phyloP scores from a whole-genome alignment of 1,284 basidiomycete genomes.

The Microbotryum saponariae region DNA sequence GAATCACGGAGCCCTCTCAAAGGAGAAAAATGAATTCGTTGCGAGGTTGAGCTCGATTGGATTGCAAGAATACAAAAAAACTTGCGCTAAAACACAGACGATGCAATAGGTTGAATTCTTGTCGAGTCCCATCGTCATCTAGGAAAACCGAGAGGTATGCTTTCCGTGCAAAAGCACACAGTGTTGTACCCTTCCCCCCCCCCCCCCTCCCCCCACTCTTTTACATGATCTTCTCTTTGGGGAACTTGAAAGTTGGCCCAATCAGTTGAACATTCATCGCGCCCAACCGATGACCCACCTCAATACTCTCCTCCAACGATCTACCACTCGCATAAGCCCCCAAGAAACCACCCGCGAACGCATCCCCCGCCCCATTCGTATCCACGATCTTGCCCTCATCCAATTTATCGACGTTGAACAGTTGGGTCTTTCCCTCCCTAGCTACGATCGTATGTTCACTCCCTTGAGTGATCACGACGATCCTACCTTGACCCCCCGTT shows the following conservation, averaged over 20 bases:
- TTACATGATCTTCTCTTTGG: constrained; percentile 62
- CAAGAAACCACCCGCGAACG: constrained; percentile 95
- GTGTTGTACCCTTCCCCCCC: not conserved
- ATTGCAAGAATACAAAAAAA: too few species aligned
- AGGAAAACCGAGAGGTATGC: not conserved
- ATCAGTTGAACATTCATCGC: constrained; percentile 81
- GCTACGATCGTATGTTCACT: constrained; percentile 73
- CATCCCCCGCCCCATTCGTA: constrained; percentile 99
- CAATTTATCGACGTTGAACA: constrained; percentile 59
- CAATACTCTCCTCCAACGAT: constrained; percentile 66
- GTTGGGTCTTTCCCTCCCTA: constrained; percentile 51
- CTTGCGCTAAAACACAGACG: too few species aligned
- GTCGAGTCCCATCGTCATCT: too few species aligned
- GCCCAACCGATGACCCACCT: constrained; percentile 83
- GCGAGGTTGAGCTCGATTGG: too few species aligned
- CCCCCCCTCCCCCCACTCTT: not conserved
- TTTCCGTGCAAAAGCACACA: not conserved
- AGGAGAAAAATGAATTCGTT: too few species aligned
- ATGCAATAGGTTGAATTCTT: too few species aligned
- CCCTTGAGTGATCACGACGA: constrained; percentile 89
- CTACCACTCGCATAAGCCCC: constrained; percentile 79
- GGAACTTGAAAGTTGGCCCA: constrained; percentile 48
- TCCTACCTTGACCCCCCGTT: constrained; percentile 48
- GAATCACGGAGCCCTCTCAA: too few species aligned
- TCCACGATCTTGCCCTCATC: constrained; percentile 72